phyloP scores from a whole-genome alignment of 1,139 yeast species.

The Suhomyces wounanorum region DNA sequence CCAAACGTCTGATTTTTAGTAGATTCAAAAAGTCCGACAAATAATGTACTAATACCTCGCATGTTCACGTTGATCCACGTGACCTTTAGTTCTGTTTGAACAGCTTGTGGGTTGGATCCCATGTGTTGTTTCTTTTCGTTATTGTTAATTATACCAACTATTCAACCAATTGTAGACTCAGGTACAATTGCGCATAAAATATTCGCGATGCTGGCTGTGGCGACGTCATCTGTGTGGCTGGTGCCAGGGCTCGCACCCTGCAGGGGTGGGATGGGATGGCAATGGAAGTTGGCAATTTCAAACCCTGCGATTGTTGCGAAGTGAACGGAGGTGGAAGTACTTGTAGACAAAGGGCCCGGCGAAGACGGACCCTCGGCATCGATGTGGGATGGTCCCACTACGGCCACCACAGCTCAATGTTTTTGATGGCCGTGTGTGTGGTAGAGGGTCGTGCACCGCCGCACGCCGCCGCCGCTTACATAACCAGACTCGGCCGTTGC shows the following conservation, averaged over 20 bases:
- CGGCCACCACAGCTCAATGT: too few relatives aligned
- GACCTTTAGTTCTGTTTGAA: neutral
- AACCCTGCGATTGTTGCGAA: neutral
- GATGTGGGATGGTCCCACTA: too few relatives aligned
- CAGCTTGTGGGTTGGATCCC: neutral
- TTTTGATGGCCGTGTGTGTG: too few relatives aligned
- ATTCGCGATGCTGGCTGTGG: neutral
- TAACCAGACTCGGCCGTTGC: neutral
- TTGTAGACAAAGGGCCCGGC: too few relatives aligned
- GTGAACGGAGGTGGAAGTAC: neutral
- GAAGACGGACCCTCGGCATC: too few relatives aligned
- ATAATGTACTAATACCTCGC: constrained; percentile 3
- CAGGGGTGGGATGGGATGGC: neutral
- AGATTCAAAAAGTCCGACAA: constrained; percentile 14
- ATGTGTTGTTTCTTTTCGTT: neutral
- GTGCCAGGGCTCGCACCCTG: neutral
- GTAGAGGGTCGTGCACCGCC: too few relatives aligned
- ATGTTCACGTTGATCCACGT: neutral
- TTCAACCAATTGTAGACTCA: neutral
- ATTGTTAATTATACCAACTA: neutral
- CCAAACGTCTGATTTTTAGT: constrained; percentile 18
- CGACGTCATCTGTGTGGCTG: neutral
- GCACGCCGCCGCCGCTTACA: too few relatives aligned
- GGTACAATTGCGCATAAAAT: neutral
- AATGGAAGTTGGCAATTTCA: neutral